Percentiles rank a stretch among this genome's conserved stretches.
Evolutionary conservation across 306 rosid genomes (phyloP).

Genomic region (Begonia fuchsioides): DNA sequence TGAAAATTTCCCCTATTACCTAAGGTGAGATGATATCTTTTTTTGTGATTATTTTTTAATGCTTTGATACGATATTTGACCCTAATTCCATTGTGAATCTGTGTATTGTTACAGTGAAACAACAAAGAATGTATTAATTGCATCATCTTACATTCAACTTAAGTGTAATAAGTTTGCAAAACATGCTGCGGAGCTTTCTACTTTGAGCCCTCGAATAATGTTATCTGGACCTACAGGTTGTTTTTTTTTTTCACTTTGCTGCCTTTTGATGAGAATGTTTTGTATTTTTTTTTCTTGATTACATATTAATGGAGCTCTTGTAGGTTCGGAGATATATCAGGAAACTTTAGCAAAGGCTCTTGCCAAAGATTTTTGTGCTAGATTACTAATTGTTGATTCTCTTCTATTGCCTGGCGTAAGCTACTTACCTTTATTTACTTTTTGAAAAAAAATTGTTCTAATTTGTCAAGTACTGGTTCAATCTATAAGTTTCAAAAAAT

Average conservation of each 20-base stretch:
- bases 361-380: conserved; percentile 69
- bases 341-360: conserved; percentile 87
- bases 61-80: too few relatives aligned
- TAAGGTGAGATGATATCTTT: conserved; percentile 41
- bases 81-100: too few relatives aligned
- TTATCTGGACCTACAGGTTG: conserved; percentile 94
- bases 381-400: conserved; percentile 67
- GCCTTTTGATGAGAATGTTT: background rate
- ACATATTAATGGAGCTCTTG: conserved; percentile 11
- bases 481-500: conserved; percentile 2
- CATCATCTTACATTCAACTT: conserved; percentile 67
- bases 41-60: background rate
- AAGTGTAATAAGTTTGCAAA: conserved; percentile 58
- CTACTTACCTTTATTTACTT: conserved; percentile 5
- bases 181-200: conserved; percentile 57
- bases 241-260: conserved; percentile 1
- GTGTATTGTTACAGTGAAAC: conserved; percentile 57
- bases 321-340: conserved; percentile 96
- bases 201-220: conserved; percentile 62
- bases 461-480: background rate
- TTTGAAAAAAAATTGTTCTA: background rate
- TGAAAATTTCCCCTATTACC: conserved; percentile 80
- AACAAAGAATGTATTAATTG: conserved; percentile 58
- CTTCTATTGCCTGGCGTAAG: conserved; percentile 82
- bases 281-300: conserved; percentile 2